Conservation (phyloP, 2,329 filamentous ascomycete species). For the Eurotiales sp. region DNA sequence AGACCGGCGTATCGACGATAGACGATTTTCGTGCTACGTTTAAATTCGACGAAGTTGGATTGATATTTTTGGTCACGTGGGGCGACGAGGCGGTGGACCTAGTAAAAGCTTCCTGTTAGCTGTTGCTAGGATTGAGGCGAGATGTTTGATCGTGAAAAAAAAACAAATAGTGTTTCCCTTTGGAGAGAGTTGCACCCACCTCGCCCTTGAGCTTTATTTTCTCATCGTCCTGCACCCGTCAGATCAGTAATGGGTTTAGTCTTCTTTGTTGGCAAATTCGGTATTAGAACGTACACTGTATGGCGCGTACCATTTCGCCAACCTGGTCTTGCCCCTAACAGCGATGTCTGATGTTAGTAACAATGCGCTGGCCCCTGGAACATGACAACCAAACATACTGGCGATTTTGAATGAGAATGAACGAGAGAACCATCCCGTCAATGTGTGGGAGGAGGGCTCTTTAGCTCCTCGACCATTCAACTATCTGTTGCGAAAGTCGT, state of each 20-base stretch:
- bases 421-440: constrained; percentile 64
- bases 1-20: constrained; percentile 96
- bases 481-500: neutral
- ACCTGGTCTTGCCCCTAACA: constrained; percentile 87
- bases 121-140: neutral
- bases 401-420: constrained; percentile 85
- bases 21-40: constrained; percentile 75
- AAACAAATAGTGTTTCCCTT: too few species aligned
- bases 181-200: constrained; percentile 50
- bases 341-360: constrained; percentile 19
- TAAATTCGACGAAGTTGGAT: constrained; percentile 94
- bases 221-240: constrained; percentile 69
- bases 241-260: constrained; percentile 18
- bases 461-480: neutral
- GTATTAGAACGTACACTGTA: constrained; percentile 63
- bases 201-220: constrained; percentile 99
- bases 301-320: constrained; percentile 98
- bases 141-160: neutral
- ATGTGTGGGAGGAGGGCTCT: neutral
- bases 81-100: constrained; percentile 95
- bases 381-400: constrained; percentile 55
- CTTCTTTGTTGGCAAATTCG: neutral
- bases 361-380: constrained; percentile 11
- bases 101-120: constrained; percentile 5
- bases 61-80: constrained; percentile 99